A percentile compares a stretch with the other conserved stretches of the same genome.
phyloP scores from a whole-genome alignment of 176 grass and related monocot genomes.

The Cenchrus americanus region DNA sequence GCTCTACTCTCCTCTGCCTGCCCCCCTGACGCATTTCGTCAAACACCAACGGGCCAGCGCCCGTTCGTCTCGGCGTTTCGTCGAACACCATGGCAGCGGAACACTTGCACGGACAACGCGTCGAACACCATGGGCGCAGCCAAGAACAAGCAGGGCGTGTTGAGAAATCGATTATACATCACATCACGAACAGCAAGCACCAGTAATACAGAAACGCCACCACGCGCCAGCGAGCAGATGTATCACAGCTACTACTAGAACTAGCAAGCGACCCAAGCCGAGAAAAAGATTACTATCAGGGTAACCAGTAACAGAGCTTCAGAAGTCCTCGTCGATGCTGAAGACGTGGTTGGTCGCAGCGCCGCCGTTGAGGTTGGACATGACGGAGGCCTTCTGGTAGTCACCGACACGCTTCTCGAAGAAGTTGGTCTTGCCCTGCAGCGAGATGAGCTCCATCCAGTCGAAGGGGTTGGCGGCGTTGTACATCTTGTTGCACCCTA shows the following conservation, averaged over 20 bases:
- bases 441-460: conserved; percentile 91
- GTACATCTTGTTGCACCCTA: conserved; percentile 70
- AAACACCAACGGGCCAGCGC: background rate
- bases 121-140: background rate
- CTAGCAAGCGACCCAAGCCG: background rate
- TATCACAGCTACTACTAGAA: background rate
- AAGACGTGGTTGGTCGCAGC: conserved; percentile 58
- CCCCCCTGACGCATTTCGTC: background rate
- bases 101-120: background rate
- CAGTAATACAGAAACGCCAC: background rate
- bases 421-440: conserved; percentile 89
- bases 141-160: background rate
- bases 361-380: conserved; percentile 66
- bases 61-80: background rate
- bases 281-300: too few species aligned
- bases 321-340: conserved; percentile 88
- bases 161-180: conserved; percentile 19
- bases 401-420: conserved; percentile 89
- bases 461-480: conserved; percentile 70
- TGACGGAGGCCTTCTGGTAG: conserved; percentile 82
- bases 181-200: conserved; percentile 11
- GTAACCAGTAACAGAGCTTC: background rate
- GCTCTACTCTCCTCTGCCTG: background rate
- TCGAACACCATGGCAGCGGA: too few species aligned
- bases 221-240: background rate